These are phyloP conservation scores for Xylariaceae sp. DNA, from an alignment of 2,329 filamentous ascomycete species.

Conservation along the genomic window DNA sequence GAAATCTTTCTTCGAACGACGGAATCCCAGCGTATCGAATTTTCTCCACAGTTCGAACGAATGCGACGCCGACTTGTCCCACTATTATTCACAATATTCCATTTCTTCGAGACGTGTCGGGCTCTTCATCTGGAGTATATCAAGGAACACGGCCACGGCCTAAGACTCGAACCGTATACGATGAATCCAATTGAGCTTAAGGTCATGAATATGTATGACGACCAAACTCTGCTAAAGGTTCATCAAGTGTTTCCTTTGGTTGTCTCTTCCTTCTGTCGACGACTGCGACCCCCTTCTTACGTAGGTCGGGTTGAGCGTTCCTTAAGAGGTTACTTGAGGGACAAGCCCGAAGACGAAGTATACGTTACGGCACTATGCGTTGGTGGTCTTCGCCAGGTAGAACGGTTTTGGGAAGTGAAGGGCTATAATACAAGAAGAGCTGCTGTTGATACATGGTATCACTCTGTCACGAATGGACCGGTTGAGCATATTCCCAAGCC, in stretches of 20 bases:
- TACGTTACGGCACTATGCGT: conserved; percentile 66
- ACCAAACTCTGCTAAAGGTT: conserved; percentile 66
- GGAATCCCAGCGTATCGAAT: conserved; percentile 60
- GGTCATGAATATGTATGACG: conserved; percentile 70
- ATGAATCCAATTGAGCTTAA: conserved; percentile 67
- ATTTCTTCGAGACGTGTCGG: conserved; percentile 72
- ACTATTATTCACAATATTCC: conserved; percentile 69
- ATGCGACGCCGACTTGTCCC: conserved; percentile 71
- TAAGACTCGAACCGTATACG: conserved; percentile 62
- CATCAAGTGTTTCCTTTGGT: conserved; percentile 71
- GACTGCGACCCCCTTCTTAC: conserved; percentile 68
- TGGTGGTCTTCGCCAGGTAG: conserved; percentile 67
- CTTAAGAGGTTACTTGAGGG: conserved; percentile 67
- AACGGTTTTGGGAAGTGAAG: conserved; percentile 70
- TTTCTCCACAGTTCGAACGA: conserved; percentile 65
- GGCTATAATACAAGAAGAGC: conserved; percentile 67
- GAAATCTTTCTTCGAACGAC: conserved; percentile 68
- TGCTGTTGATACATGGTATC: conserved; percentile 67
- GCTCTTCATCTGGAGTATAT: conserved; percentile 65
- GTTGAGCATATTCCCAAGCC: conserved; percentile 54
- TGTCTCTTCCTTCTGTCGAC: conserved; percentile 68
- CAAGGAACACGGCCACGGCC: conserved; percentile 57
- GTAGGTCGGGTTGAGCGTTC: conserved; percentile 68
- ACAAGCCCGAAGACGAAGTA: conserved; percentile 67
- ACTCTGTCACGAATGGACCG: conserved; percentile 55